These are phyloP conservation scores for Phyllosticta capitalensis DNA, from an alignment of 2,329 filamentous ascomycete species.

Conservation along the genomic window DNA sequence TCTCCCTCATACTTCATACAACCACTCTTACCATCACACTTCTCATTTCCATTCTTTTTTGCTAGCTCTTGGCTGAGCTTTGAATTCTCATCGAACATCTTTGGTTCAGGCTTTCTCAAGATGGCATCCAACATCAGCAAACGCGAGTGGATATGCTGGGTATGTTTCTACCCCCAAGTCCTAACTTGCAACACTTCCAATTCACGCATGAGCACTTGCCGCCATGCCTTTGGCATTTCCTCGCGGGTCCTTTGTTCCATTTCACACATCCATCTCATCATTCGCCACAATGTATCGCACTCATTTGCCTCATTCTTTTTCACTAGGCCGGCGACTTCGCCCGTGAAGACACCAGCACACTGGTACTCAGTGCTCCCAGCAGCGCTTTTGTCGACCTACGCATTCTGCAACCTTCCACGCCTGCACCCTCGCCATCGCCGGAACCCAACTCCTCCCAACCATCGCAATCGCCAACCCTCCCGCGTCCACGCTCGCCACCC, in stretches of 20 bases:
- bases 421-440: neutral
- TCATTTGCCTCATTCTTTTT: neutral
- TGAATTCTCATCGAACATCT: neutral
- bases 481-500: constrained; percentile 2
- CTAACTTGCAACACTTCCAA: neutral
- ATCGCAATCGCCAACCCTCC: neutral
- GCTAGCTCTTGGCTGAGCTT: neutral
- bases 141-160: constrained; percentile 8
- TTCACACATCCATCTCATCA: neutral
- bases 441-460: constrained; percentile 6
- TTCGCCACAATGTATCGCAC: neutral
- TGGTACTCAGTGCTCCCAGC: constrained; percentile 53
- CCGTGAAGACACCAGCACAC: constrained; percentile 53
- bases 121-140: neutral
- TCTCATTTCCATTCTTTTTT: neutral
- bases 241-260: too few species aligned
- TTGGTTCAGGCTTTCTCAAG: neutral
- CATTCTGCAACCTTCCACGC: constrained; percentile 30
- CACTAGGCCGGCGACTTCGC: constrained; percentile 23
- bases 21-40: neutral
- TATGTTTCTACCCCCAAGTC: neutral
- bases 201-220: neutral
- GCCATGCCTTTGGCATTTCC: neutral
- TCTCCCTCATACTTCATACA: neutral
- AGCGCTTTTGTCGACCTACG: constrained; percentile 54